Evolutionary conservation across 345 rosid species (phyloP).

Genomic region (Linum lewisii): DNA sequence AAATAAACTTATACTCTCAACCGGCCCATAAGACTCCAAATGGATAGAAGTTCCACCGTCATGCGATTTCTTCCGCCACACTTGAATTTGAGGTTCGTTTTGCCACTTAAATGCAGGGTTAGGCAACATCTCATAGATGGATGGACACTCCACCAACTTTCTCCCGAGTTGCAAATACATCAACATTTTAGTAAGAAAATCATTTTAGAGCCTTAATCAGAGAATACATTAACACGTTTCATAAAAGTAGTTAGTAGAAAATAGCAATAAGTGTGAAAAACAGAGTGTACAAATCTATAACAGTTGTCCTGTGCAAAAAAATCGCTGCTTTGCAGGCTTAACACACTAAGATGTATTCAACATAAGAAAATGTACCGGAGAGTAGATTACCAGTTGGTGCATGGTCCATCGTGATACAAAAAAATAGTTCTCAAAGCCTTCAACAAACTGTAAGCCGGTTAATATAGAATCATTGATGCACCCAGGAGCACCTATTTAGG

Average conservation of each 20-base stretch:
- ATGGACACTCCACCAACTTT: slow-evolving; percentile 82
- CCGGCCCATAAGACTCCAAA: slow-evolving; percentile 46
- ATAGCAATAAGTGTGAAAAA: too few species aligned
- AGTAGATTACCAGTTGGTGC: slow-evolving; percentile 78
- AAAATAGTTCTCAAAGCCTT: slow-evolving; percentile 78
- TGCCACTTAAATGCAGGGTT: slow-evolving; percentile 71
- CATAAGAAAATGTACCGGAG: slow-evolving; percentile 1
- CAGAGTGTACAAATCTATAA: too few species aligned
- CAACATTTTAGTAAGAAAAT: neutral
- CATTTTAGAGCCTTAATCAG: neutral
- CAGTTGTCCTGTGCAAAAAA: too few species aligned
- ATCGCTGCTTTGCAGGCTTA: too few species aligned
- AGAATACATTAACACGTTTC: neutral
- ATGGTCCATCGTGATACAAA: slow-evolving; percentile 86
- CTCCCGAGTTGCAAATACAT: slow-evolving; percentile 9
- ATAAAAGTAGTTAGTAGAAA: too few species aligned
- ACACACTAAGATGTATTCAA: neutral
- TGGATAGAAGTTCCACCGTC: slow-evolving; percentile 33
- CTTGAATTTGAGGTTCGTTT: slow-evolving; percentile 55
- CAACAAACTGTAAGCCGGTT: slow-evolving; percentile 87
- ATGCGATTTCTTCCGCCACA: slow-evolving; percentile 52
- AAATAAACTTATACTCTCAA: slow-evolving; percentile 47
- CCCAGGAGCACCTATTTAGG: slow-evolving; percentile 74
- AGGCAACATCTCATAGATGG: slow-evolving; percentile 82
- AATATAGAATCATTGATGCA: slow-evolving; percentile 77